Evolutionary conservation across 148 eudicot species (phyloP).

Genomic region (Selenicereus undatus): DNA sequence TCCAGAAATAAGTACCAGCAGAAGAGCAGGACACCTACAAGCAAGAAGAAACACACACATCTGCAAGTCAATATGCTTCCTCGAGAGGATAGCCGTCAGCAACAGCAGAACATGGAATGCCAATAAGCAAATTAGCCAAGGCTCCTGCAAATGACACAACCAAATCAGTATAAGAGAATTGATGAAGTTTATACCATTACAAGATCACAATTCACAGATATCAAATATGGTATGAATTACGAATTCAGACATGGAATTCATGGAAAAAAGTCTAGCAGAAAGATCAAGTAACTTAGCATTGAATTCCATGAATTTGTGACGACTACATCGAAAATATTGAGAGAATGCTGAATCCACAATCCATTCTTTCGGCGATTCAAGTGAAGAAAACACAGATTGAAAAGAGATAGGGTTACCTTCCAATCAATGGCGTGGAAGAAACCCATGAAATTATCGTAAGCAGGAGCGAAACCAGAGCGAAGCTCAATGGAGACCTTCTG

Average conservation of each 20-base stretch:
- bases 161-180: no score
- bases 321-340: no score
- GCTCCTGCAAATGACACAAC: constrained; percentile 65
- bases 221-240: no score
- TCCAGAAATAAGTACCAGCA: not conserved
- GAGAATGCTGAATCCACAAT: no score
- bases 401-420: constrained; percentile 45
- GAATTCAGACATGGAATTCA: no score
- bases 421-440: constrained; percentile 94
- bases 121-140: constrained; percentile 71
- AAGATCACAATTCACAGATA: no score
- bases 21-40: constrained; percentile 40
- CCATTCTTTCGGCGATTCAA: no score
- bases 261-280: no score
- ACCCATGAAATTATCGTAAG: constrained; percentile 68
- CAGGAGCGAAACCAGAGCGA: constrained; percentile 69
- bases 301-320: no score
- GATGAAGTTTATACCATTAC: no score
- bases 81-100: constrained; percentile 43
- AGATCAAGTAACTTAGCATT: no score
- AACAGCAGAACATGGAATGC: constrained; percentile 57
- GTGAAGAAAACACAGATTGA: not conserved
- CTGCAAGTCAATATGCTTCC: constrained; percentile 80
- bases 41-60: constrained; percentile 83
- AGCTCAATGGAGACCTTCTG: constrained; percentile 58